Base-by-base conservation (phyloP, 164 flowering plant genomes). In the Tetrastigma voinierianum region DNA sequence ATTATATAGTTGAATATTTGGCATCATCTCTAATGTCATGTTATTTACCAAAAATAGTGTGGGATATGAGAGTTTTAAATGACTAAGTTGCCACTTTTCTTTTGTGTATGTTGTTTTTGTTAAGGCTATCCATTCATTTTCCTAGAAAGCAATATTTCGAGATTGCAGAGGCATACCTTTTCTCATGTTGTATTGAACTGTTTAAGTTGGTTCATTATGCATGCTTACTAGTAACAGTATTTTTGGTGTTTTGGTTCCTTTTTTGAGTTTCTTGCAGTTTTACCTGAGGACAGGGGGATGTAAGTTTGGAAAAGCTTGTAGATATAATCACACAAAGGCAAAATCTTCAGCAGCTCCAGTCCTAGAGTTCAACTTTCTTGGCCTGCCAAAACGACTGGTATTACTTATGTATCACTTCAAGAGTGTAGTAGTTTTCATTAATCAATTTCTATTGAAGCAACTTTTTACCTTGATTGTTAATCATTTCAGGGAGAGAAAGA, bases 361-460 rank as follows among this genome's bases (percentile, higher is more conserved):
- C 43, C n/a, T 61, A 48, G 90, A 90, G 72, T 74, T 82, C 24
- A 92, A 95, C 83, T 91, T 89, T 76, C 60, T 92, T 70, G 96
- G 96, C 23, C 77, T 95, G 62, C 98, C 98, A 61, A 89, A 90
- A 51, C 87, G 98, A 45, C 84, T 61, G 83, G 98, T 95, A 93
- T 70, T 51, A 15, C 47, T 76, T 66, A 25, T 61, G 19, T 61
- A 25, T 21, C 51, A 47, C 43, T 18, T 47, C 7, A 20, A 51
- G 9, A 18, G 13, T 40, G 43, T 43, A 24, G 18, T 45, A 19
- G 15, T 23, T 19, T 47, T 10, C 15, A 1, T 47, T 17, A 13
- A 16, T 43, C 40, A 10, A 25, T 25, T 32, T 32, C 40, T 32
- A 32, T 32, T 0, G 40, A 32, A 32, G 40, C 40, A 32, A 32